These are phyloP conservation scores for Claviceps africana DNA, from an alignment of 2,329 filamentous ascomycete species.

Conservation along the genomic window DNA sequence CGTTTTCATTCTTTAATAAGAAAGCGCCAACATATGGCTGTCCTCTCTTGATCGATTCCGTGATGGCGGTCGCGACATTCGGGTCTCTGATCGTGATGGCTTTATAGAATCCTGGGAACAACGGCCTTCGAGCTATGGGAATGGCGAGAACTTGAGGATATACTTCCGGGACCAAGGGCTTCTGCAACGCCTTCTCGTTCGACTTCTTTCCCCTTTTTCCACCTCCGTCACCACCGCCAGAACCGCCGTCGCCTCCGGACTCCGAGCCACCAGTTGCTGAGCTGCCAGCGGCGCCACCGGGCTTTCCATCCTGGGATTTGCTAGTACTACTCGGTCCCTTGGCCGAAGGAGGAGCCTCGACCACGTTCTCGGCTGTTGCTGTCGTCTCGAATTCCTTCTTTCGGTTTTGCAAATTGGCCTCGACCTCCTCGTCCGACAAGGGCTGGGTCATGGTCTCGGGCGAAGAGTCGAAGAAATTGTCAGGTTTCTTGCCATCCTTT, in stretches of 20 bases:
- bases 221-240: constrained; percentile 46
- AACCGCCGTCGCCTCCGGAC: constrained; percentile 40
- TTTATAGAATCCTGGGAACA: constrained; percentile 98
- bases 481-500: constrained; percentile 26
- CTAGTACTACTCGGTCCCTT: constrained; percentile 26
- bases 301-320: constrained; percentile 37
- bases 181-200: constrained; percentile 63
- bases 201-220: constrained; percentile 56
- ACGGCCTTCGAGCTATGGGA: constrained; percentile 79
- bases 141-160: constrained; percentile 98
- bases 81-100: constrained; percentile 92
- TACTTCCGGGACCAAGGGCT: constrained; percentile 81
- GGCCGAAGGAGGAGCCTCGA: constrained; percentile 28
- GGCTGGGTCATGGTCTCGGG: constrained; percentile 28
- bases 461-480: constrained; percentile 36
- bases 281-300: constrained; percentile 24
- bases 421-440: constrained; percentile 37
- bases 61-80: constrained; percentile 80
- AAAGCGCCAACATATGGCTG: constrained; percentile 97
- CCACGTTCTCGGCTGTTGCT: constrained; percentile 30
- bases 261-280: constrained; percentile 39
- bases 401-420: constrained; percentile 35
- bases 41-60: constrained; percentile 91
- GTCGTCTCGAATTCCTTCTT: constrained; percentile 30
- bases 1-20: constrained; percentile 88